These are phyloP conservation scores for Ophiostoma himal-ulmi DNA, from an alignment of 2,329 filamentous ascomycete species.

Conservation along the genomic window DNA sequence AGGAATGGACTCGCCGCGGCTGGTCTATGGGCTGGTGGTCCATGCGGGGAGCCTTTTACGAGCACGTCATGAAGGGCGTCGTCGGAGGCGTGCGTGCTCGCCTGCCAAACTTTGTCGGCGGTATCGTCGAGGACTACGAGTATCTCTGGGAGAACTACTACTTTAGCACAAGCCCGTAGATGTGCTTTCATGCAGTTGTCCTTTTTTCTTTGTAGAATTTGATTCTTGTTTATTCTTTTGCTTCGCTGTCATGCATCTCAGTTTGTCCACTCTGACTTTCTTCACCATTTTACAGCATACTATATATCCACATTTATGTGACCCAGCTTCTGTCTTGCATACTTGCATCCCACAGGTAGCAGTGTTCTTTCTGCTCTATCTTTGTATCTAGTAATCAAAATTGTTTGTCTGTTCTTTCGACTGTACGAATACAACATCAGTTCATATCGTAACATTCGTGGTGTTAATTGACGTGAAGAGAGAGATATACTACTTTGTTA, in stretches of 20 bases:
- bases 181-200: not conserved
- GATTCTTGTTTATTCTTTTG: too few relatives aligned
- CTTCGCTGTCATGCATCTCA: not conserved
- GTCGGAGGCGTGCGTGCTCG: constrained; percentile 68
- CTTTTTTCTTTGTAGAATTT: not conserved
- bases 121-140: constrained; percentile 90
- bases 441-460: not conserved
- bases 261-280: not conserved
- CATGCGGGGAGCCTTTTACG: constrained; percentile 95
- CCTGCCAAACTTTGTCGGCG: constrained; percentile 73
- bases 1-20: constrained; percentile 80
- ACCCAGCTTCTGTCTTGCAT: not conserved
- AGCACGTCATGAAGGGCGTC: constrained; percentile 75
- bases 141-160: constrained; percentile 98
- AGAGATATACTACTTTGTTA: not conserved
- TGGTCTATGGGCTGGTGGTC: constrained; percentile 94
- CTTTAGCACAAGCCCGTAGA: constrained; percentile 56
- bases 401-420: not conserved
- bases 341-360: not conserved
- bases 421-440: not conserved
- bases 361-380: not conserved
- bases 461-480: not conserved
- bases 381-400: constrained; percentile 1
- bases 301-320: not conserved
- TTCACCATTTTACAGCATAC: not conserved